Conservation (phyloP, 768 basidiomycete species). For the Russula compacta region DNA sequence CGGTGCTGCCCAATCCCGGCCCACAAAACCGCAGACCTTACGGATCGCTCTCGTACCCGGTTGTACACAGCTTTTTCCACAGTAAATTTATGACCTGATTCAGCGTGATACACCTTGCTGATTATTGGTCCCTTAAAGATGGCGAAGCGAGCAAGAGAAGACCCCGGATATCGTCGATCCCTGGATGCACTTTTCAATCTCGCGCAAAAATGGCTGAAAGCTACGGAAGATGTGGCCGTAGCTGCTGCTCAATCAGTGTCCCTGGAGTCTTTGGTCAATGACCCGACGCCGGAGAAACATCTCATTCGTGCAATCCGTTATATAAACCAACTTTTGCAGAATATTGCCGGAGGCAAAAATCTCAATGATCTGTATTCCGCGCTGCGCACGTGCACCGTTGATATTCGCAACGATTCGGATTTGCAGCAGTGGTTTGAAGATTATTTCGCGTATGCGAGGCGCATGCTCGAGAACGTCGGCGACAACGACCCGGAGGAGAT, state of each 20-base stretch:
- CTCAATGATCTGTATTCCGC: slow-evolving; percentile 41
- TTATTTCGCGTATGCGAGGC: slow-evolving; percentile 38
- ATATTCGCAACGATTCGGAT: slow-evolving; percentile 44
- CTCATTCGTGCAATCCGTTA: slow-evolving; percentile 41
- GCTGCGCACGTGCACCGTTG: slow-evolving; percentile 35
- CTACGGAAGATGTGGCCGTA: slow-evolving; percentile 41
- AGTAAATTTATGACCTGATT: slow-evolving; percentile 27
- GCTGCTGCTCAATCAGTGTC: slow-evolving; percentile 36
- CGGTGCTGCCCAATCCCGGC: slow-evolving; percentile 24
- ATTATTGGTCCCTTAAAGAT: slow-evolving; percentile 32
- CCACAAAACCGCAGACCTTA: slow-evolving; percentile 35
- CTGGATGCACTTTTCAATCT: slow-evolving; percentile 50
- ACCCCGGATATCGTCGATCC: slow-evolving; percentile 48
- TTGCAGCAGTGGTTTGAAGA: slow-evolving; percentile 49
- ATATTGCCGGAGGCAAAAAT: slow-evolving; percentile 41
- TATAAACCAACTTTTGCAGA: slow-evolving; percentile 38
- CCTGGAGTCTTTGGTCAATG: slow-evolving; percentile 48
- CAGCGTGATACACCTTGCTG: neutral
- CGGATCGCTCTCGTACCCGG: slow-evolving; percentile 34
- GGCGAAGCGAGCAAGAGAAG: slow-evolving; percentile 53
- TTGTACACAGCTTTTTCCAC: slow-evolving; percentile 45
- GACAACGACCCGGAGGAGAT: slow-evolving; percentile 46
- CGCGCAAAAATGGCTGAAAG: slow-evolving; percentile 47
- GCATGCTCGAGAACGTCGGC: slow-evolving; percentile 40
- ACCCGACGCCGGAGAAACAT: slow-evolving; percentile 56